These are phyloP conservation scores for Bipolaris sorokiniana DNA, from an alignment of 2,329 filamentous ascomycete genomes.

Conservation along the genomic window DNA sequence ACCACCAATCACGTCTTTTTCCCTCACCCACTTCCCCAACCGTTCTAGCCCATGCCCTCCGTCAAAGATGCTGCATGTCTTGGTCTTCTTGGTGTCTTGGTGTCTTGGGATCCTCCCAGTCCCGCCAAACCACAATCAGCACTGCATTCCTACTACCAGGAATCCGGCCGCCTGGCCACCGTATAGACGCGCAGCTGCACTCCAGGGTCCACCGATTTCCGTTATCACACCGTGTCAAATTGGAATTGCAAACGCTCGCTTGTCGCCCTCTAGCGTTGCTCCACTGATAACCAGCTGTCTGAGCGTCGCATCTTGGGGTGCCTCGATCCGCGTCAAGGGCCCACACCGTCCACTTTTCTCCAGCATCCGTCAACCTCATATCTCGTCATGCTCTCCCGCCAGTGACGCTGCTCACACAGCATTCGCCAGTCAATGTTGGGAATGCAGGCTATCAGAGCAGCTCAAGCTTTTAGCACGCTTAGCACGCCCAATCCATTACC, in stretches of 20 bases:
- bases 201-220: constrained; percentile 4
- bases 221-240: constrained; percentile 17
- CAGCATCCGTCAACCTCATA: constrained; percentile 2
- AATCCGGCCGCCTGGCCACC: constrained; percentile 10
- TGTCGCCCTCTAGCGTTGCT: constrained; percentile 15
- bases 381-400: not conserved
- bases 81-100: constrained; percentile 10
- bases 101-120: not conserved
- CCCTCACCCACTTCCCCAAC: constrained; percentile 2
- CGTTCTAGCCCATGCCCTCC: not conserved
- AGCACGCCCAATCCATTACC: not conserved
- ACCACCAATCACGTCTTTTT: not conserved
- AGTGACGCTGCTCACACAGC: constrained; percentile 1
- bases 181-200: constrained; percentile 1
- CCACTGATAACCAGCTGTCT: constrained; percentile 26
- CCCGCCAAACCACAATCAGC: not conserved
- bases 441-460: not conserved
- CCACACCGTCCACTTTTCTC: constrained; percentile 11
- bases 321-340: constrained; percentile 16
- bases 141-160: not conserved
- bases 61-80: constrained; percentile 12
- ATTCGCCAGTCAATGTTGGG: constrained; percentile 1
- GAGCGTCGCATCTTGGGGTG: constrained; percentile 18
- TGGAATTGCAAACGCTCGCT: constrained; percentile 10
- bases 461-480: not conserved